A percentile compares a stretch with the other conserved stretches of the same genome.
These are phyloP conservation scores for Cetradonia linearis DNA, from an alignment of 495 filamentous ascomycete genomes.

Conservation along the genomic window DNA sequence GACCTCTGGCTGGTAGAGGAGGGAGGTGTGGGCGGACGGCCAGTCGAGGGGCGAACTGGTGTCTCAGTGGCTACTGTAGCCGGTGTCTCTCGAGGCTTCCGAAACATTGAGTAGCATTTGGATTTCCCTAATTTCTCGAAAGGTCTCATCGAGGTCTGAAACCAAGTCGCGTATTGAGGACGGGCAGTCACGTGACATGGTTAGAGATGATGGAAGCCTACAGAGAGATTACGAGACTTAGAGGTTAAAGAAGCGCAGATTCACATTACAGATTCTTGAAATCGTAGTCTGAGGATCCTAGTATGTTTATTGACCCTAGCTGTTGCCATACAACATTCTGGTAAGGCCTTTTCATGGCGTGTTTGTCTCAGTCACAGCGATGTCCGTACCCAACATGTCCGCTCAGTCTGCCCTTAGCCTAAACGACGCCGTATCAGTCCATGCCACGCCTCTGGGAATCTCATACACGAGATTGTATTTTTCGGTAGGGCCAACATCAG, in stretches of 20 bases:
- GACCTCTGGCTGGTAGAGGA: slow-evolving; percentile 27
- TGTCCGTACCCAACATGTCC: no score
- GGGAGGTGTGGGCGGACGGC: slow-evolving; percentile 25
- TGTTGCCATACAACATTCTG: not conserved
- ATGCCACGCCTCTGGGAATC: not conserved
- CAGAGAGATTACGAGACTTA: not conserved
- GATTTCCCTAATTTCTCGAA: not conserved
- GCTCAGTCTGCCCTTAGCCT: not conserved
- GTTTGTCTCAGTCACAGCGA: no score
- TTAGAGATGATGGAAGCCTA: not conserved
- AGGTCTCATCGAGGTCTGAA: not conserved
- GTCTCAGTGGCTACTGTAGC: slow-evolving; percentile 1
- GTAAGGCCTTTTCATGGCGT: no score
- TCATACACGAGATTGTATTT: not conserved
- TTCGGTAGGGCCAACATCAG: not conserved
- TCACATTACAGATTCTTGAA: not conserved
- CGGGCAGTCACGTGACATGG: slow-evolving; percentile 11
- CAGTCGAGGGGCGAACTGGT: slow-evolving; percentile 19
- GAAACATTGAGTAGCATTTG: slow-evolving; percentile 17
- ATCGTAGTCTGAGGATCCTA: no score
- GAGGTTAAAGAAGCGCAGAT: not conserved
- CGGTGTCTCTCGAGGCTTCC: slow-evolving; percentile 23
- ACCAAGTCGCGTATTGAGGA: slow-evolving; percentile 4
- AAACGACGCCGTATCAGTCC: not conserved
- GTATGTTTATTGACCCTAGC: no score